Evolutionary conservation across 164 flowering plant genomes (phyloP).

Genomic region (Stephania yunnanensis): DNA sequence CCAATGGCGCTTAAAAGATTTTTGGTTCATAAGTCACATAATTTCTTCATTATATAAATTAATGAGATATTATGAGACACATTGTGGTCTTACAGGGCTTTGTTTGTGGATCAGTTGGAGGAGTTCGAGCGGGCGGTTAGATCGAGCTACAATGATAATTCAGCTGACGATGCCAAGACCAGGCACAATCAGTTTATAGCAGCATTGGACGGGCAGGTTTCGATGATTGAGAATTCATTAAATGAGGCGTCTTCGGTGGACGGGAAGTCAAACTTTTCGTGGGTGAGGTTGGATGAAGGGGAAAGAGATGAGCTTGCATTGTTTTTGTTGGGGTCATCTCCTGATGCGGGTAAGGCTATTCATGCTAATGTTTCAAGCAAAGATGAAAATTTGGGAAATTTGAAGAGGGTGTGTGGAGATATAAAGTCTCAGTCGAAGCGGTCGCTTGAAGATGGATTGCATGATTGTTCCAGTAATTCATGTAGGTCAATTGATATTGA

Average conservation of each 20-base stretch:
- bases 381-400: conserved; percentile 16
- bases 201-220: conserved; percentile 56
- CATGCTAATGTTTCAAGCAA: conserved; percentile 8
- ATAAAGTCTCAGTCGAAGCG: conserved; percentile 3
- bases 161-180: conserved; percentile 48
- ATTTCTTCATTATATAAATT: no score
- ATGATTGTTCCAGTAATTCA: conserved; percentile 31
- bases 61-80: no score
- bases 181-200: conserved; percentile 68
- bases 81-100: no score
- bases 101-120: conserved; percentile 47
- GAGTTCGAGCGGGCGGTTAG: conserved; percentile 74
- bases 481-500: conserved; percentile 27
- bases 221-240: conserved; percentile 45
- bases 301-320: conserved; percentile 80
- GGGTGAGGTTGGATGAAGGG: conserved; percentile 83
- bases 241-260: conserved; percentile 35
- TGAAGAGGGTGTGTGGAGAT: conserved; percentile 17
- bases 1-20: no score
- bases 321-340: conserved; percentile 56
- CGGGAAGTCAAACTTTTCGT: conserved; percentile 52
- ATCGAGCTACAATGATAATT: conserved; percentile 37
- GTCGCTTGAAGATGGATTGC: conserved; percentile 15
- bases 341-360: conserved; percentile 9
- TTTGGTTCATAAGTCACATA: no score